Percentiles rank a stretch among this genome's conserved stretches.
phyloP scores from a whole-genome alignment of 345 rosid genomes.

The Linum usitatissimum region DNA sequence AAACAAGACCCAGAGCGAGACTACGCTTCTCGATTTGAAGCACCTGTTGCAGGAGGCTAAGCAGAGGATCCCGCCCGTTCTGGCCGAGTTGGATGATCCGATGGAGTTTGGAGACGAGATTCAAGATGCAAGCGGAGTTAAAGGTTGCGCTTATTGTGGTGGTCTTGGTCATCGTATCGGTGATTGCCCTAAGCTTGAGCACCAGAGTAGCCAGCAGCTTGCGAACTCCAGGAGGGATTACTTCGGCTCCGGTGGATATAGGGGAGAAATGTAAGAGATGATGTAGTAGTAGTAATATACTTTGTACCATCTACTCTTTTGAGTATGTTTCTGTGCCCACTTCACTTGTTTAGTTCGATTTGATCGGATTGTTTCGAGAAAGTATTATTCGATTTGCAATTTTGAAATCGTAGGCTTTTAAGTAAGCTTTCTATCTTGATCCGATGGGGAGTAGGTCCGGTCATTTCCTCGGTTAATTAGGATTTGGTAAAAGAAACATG shows the following conservation, averaged over 20 bases:
- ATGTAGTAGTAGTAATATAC: background rate
- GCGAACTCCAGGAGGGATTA: slow-evolving; percentile 79
- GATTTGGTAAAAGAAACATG: no score
- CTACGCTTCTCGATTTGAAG: slow-evolving; percentile 74
- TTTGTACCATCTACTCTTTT: no score
- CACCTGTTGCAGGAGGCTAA: slow-evolving; percentile 85
- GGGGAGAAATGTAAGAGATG: slow-evolving; percentile 50
- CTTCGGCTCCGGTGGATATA: slow-evolving; percentile 84
- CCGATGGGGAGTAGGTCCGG: no score
- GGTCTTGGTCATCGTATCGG: slow-evolving; percentile 86
- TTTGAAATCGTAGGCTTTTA: no score
- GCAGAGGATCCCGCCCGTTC: slow-evolving; percentile 87
- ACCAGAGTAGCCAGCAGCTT: slow-evolving; percentile 68
- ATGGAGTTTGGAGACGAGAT: slow-evolving; percentile 72
- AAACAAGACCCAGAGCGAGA: slow-evolving; percentile 89
- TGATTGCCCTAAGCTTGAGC: slow-evolving; percentile 86
- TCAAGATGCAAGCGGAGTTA: slow-evolving; percentile 60
- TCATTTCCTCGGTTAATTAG: no score
- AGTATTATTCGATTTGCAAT: no score
- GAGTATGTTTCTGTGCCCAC: no score
- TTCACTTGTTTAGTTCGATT: no score
- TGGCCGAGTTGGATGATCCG: slow-evolving; percentile 84
- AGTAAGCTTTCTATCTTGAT: no score
- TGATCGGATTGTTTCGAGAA: no score
- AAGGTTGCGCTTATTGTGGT: slow-evolving; percentile 94